Conservation (phyloP, 768 basidiomycete genomes). For the Lentinus brumalis region DNA sequence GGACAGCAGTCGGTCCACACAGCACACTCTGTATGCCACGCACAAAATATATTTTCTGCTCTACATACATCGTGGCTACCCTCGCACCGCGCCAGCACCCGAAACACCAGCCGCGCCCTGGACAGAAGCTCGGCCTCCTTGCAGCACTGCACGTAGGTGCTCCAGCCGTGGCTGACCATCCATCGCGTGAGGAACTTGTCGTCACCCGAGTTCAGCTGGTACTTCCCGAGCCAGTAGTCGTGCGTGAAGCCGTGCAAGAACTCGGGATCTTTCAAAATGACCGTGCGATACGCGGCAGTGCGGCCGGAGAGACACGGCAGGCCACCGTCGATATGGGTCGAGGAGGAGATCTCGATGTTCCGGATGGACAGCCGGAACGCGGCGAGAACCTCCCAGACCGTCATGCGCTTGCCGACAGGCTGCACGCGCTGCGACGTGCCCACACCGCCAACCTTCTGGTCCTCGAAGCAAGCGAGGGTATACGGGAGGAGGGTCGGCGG, state of each 20-base stretch:
- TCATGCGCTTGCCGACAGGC: slow-evolving; percentile 75
- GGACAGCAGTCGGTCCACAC: too few relatives aligned
- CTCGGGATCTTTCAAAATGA: slow-evolving; percentile 92
- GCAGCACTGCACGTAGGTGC: slow-evolving; percentile 89
- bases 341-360: slow-evolving; percentile 88
- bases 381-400: slow-evolving; percentile 94
- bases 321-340: slow-evolving; percentile 92
- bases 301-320: slow-evolving; percentile 90
- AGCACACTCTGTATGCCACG: too few relatives aligned
- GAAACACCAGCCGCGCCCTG: slow-evolving; percentile 94
- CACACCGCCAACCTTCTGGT: slow-evolving; percentile 90
- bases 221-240: slow-evolving; percentile 92
- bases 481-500: slow-evolving; percentile 88
- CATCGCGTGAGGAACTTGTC: slow-evolving; percentile 94
- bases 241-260: slow-evolving; percentile 93
- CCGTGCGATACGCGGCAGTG: slow-evolving; percentile 91
- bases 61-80: too few relatives aligned
- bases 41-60: too few relatives aligned
- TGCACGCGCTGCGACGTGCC: slow-evolving; percentile 91
- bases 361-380: slow-evolving; percentile 92
- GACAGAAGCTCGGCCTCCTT: slow-evolving; percentile 83
- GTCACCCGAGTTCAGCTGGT: slow-evolving; percentile 92
- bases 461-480: slow-evolving; percentile 90
- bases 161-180: slow-evolving; percentile 97
- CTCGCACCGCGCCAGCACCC: too few relatives aligned